Base-by-base conservation (phyloP, 2,329 filamentous ascomycete species). In the Cercospora sp. region DNA sequence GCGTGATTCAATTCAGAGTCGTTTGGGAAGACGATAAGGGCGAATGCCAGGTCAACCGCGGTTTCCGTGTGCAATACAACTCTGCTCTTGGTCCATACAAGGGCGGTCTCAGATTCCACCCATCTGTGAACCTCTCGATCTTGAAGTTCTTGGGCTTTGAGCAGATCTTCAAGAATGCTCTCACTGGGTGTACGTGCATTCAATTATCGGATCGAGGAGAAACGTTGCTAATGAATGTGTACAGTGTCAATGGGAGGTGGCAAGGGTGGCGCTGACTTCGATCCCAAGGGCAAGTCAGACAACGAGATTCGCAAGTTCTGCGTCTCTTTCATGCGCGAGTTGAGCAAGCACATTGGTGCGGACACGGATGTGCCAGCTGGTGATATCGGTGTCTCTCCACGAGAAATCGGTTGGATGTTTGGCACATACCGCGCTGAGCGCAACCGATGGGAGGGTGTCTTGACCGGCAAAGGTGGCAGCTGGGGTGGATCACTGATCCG, bases 141-240 rank as follows among this genome's bases (percentile, higher is more conserved):
- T 88, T 99, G 77, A 99, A 99, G 86, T 98, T 98, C 85, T 88
- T 99, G 79, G 95, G 94, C 74, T 98, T 98, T 78, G 95, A 99
- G 89, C 95, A 98, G 85, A 96, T 94, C 84, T 98, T 98, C 88
- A 98, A 98, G 89, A 98, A 98, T 92, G 95, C 95, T 74, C 85
- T 98, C 75, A 98, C 95, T 70, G 95, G 95, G 79, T 84, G 91
- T 94, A 85, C 86, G 91, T 88, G 57, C 6, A 3, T 5, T 21
- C 1, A 2, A 32, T 40, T n/a, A 34, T 13, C 66, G 64, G 26
- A 63, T n/a, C n/a, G n/a, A n/a, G 1, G 2, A 26, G 6, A 61
- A 3, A 51, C 6, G 13, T 21, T 18, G 45, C 61, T 73, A 67
- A 71, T 55, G 57, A 37, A 40, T 51, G 2, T 21, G 34, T 30